Base-by-base conservation (phyloP, 2,329 filamentous ascomycete species). In the Colletotrichum karsti region DNA sequence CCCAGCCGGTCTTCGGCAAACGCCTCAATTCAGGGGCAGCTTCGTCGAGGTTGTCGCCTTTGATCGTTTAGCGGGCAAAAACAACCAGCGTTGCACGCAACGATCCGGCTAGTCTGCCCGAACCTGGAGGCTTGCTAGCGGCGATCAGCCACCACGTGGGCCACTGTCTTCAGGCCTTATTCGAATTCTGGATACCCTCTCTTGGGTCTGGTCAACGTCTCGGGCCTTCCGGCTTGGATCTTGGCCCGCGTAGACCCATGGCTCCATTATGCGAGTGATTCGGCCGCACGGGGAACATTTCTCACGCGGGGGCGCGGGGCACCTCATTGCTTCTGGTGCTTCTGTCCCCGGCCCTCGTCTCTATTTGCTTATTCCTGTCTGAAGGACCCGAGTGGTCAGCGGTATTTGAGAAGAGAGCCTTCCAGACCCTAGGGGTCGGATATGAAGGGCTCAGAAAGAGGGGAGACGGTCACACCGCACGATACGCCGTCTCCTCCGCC, bases 91-190 rank as follows among this genome's bases (percentile, higher is more conserved):
- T 67, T 67, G 37, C 33, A 56, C 30, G 18, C 48, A 39, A 42
- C 63, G 50, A 69, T 67, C 55, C 30, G 20, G 15, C 41, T 67
- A 61, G 46, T 24, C 46, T 51, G 46, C 33, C 33, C 15, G 15
- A 35, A 35, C 39, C n/a, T 20, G n/a, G 18, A 53, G 30, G 54
- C 39, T 33, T 41, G 41, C 50, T 67, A 67, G 55, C 44, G 55
- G 55, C 41, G 39, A 67, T 57, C 39, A 56, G 51, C 63, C 66
- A 69, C 62, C 66, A 69, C 66, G 66, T 69, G 66, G 63, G 62
- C 28, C 46, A 46, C 18, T 12, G 30, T 54, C 22, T 9, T 26
- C 42, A 48, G 53, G 51, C 12, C 64, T 41, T 22, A 46, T 33
- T 24, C 39, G 51, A 63, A 26, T 28, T 33, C 33, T 57, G n/a